A percentile compares a stretch with the other conserved stretches of the same genome.
Conservation (phyloP, 345 rosid species). For the Gynandropsis gynandra region DNA sequence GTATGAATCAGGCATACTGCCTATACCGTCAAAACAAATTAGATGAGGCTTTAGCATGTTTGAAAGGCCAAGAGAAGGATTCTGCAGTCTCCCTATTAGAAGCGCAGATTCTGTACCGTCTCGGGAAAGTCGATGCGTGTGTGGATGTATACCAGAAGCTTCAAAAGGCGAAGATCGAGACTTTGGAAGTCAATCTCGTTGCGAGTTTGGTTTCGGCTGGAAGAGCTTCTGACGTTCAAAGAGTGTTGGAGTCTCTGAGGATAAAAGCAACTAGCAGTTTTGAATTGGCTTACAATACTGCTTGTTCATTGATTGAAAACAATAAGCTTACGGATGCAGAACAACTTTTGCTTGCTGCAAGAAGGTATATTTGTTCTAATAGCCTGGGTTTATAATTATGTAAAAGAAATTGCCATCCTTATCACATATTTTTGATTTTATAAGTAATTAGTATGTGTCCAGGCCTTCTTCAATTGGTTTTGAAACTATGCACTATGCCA, state of each 20-base stretch:
- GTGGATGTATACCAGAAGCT: slow-evolving; percentile 58
- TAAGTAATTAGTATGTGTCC: too few relatives aligned
- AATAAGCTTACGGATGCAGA: slow-evolving; percentile 64
- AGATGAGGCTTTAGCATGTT: slow-evolving; percentile 55
- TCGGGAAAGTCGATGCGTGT: slow-evolving; percentile 64
- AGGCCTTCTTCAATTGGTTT: not conserved
- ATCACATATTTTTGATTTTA: too few relatives aligned
- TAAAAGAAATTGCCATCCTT: too few relatives aligned
- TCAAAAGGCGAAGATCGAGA: slow-evolving; percentile 46
- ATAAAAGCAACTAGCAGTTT: slow-evolving; percentile 65
- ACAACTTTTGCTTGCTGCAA: slow-evolving; percentile 69
- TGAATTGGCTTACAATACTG: slow-evolving; percentile 83
- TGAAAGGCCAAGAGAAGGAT: slow-evolving; percentile 48
- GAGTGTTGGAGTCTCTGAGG: slow-evolving; percentile 51
- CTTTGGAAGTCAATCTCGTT: slow-evolving; percentile 55
- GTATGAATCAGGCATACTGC: slow-evolving; percentile 69
- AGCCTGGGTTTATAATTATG: too few relatives aligned
- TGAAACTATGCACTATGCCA: not conserved
- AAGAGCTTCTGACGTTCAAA: slow-evolving; percentile 64
- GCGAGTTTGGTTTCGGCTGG: slow-evolving; percentile 77
- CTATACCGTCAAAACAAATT: slow-evolving; percentile 81
- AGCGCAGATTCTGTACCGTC: slow-evolving; percentile 78
- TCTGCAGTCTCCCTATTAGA: slow-evolving; percentile 58
- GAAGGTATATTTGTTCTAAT: slow-evolving; percentile 72
- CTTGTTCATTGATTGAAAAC: slow-evolving; percentile 76